Base-by-base conservation (phyloP, 164 flowering plant genomes). In the Vitis amurensis region DNA sequence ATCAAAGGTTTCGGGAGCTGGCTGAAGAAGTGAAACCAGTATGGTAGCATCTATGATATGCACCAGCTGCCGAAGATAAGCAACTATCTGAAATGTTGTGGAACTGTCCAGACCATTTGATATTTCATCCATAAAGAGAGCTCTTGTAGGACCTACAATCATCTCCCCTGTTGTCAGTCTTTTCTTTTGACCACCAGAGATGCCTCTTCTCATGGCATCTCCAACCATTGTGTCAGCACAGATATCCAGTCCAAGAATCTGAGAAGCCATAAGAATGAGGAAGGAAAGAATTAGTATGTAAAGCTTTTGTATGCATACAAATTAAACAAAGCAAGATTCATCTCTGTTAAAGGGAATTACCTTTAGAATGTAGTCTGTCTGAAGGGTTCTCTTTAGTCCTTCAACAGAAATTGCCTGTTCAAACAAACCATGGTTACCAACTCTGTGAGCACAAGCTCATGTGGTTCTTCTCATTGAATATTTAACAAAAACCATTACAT, bases 151-250 rank as follows among this genome's bases (percentile, higher is more conserved):
- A 19, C 88, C 86, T n/a, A 84, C 81, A 72, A 84, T 78, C 83
- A 84, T 82, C 75, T 84, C 88, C 27, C 77, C 87, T 81, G 93
- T 89, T 49, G 92, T 89, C 61, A 89, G 67, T 69, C 91, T 78
- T 78, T 84, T 89, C 80, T 86, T 89, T 64, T 87, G 90, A 61
- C 93, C 93, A 51, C 93, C 96, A 11, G 96, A 91, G 37, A 91
- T 80, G 30, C 96, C 96, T 83, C 91, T 84, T 74, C 86, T 80
- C 90, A 91, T 83, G 73, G 74, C 77, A 77, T 89, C 87, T 29
- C 96, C 96, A 50, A 87, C 91, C 65, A 85, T 8, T 49, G 88
- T 87, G 48, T 88, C 92, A 55, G 86, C 81, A 74, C 92, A 90
- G 9, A 84, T 71, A 77, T 90, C 95, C 64, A 89, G 81, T 63